phyloP scores from a whole-genome alignment of 352 stramenopile species.

The Globisporangium irregulare region DNA sequence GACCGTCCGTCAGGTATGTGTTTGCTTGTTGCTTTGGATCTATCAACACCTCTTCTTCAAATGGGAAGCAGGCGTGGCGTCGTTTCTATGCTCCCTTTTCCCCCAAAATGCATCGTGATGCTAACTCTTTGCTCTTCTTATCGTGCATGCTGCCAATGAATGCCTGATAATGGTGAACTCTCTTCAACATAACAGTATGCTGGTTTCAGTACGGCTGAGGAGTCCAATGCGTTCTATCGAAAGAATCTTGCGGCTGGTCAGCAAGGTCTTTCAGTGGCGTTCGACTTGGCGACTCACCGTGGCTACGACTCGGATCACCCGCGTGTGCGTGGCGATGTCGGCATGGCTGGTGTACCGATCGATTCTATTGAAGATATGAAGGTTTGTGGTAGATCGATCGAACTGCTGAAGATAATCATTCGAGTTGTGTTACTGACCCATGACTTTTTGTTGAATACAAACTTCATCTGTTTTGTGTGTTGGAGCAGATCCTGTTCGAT shows the following conservation, averaged over 20 bases:
- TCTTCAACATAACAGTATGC: constrained; percentile 73
- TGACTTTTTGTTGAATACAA: neutral
- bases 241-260: constrained; percentile 91
- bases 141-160: neutral
- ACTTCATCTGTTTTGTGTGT: neutral
- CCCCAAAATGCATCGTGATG: neutral
- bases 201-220: constrained; percentile 96
- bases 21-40: neutral
- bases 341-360: constrained; percentile 97
- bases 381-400: constrained; percentile 4
- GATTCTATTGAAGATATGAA: constrained; percentile 97
- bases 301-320: constrained; percentile 97
- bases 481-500: constrained; percentile 90
- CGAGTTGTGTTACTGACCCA: neutral
- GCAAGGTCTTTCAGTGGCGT: constrained; percentile 93
- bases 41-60: neutral
- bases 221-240: constrained; percentile 96
- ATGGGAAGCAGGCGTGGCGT: neutral
- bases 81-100: neutral
- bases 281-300: constrained; percentile 97
- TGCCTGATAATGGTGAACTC: neutral
- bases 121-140: neutral
- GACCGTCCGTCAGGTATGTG: constrained; percentile 87
- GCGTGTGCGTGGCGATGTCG: constrained; percentile 94
- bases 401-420: constrained; percentile 18